Conservation (phyloP, 306 rosid genomes). For the Leucaena leucocephala region DNA sequence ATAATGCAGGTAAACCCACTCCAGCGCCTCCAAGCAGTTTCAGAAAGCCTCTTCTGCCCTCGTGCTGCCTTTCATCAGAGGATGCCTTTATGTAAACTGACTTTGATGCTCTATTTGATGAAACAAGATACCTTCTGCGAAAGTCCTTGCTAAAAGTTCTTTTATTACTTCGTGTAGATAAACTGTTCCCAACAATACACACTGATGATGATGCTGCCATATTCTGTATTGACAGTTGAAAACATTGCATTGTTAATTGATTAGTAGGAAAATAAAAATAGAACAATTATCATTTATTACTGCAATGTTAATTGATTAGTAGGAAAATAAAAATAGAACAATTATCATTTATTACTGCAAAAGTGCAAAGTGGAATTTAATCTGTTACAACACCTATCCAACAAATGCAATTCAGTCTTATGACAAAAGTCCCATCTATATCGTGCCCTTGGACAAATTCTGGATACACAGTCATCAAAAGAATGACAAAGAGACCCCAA, state of each 20-base stretch:
- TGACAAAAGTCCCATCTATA: background rate
- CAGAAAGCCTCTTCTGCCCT: conserved; percentile 83
- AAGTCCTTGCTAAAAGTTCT: conserved; percentile 56
- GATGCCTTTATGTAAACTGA: conserved; percentile 56
- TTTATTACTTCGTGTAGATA: conserved; percentile 55
- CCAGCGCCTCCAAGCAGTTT: conserved; percentile 72
- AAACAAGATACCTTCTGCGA: conserved; percentile 50
- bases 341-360: conserved; percentile 8
- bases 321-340: conserved; percentile 7
- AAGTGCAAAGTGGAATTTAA: conserved; percentile 7
- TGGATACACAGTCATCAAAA: conserved; percentile 13
- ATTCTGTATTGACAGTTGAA: conserved; percentile 26
- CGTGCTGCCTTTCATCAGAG: conserved; percentile 55
- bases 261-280: conserved; percentile 14
- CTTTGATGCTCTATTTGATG: conserved; percentile 48
- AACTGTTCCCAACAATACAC: conserved; percentile 76
- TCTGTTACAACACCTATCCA: conserved; percentile 10
- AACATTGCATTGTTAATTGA: background rate
- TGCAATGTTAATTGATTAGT: background rate
- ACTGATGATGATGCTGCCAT: conserved; percentile 91
- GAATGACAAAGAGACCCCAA: conserved; percentile 4
- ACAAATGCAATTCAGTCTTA: background rate
- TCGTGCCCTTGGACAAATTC: conserved; percentile 13
- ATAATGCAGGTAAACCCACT: conserved; percentile 65
- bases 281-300: conserved; percentile 1